Percentiles rank a stretch among this genome's conserved stretches.
phyloP scores from a whole-genome alignment of 352 stramenopile species.

The Pythium aristosporum region DNA sequence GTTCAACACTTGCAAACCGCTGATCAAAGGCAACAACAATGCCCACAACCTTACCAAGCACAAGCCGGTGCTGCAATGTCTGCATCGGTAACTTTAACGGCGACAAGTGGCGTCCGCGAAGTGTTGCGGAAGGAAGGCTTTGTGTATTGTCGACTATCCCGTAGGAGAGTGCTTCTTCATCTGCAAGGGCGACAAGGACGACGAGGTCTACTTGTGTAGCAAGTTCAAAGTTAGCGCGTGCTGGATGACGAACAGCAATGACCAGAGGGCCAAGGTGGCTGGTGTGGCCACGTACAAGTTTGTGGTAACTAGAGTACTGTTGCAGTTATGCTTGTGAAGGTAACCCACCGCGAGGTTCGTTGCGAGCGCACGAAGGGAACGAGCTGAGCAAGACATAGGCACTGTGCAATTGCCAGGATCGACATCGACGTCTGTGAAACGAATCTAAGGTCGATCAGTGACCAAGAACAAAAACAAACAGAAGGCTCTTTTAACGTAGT shows the following conservation, averaged over 20 bases:
- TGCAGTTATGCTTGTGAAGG: too few species aligned
- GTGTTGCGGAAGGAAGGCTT: constrained; percentile 8
- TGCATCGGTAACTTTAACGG: constrained; percentile 32
- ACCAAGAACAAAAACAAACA: too few species aligned
- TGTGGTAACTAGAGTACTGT: too few species aligned
- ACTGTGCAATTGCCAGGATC: too few species aligned
- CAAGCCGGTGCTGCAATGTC: constrained; percentile 24
- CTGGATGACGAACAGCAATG: constrained; percentile 44
- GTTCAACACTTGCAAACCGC: neutral
- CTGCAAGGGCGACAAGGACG: constrained; percentile 7
- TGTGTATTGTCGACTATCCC: neutral
- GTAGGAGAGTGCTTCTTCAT: constrained; percentile 14
- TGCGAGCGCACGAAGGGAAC: too few species aligned
- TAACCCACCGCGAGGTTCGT: too few species aligned
- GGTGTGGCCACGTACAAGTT: neutral
- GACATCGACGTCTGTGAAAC: too few species aligned
- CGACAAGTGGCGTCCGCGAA: constrained; percentile 38
- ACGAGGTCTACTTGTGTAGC: constrained; percentile 35
- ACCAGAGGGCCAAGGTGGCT: neutral
- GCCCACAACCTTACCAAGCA: constrained; percentile 6
- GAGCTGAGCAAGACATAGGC: too few species aligned
- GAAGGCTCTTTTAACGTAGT: too few species aligned
- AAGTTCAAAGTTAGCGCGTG: constrained; percentile 50
- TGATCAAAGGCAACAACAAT: constrained; percentile 27
- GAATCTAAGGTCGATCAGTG: too few species aligned